Evolutionary conservation across 148 eudicot genomes (phyloP), one percentile per base, ranked within the genome.

Genomic region (Vaccinium corymbosum): DNA sequence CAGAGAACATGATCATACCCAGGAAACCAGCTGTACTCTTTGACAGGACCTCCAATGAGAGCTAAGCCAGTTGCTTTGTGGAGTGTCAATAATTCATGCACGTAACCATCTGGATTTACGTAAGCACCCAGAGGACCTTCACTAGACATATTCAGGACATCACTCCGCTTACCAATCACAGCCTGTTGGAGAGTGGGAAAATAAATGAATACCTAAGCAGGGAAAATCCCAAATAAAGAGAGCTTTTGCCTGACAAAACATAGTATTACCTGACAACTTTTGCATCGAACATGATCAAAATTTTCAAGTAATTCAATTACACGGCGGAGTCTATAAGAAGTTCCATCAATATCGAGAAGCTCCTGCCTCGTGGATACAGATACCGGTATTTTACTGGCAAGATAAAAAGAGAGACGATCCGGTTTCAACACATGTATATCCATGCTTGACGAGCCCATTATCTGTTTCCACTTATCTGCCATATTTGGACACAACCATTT

Each of bases 121-220:
- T 94, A 97, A 76, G 99, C 97, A 86, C 98, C 95, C 83, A 94
- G 92, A 84, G 99, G 98, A 73, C 99, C 98, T 68, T 94, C 99
- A 78, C 86, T 91, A 80, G 99, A 94, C 98, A 93, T 94, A 86
- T 92, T 95, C 90, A 94, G 84, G 95, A 95, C 91, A 91, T 95
- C 93, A 85, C 95, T 93, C 87, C 95, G 88, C 83, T 84, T 92
- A 70, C 94, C 98, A 82, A 95, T 86, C 64, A 87, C 78, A 70
- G 92, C 86, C 98, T 94, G 84, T 70, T 74, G 64, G 13, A 81
- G 49, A 49, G 64, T 46, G 46, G 42, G 59, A 61, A 78, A n/a
- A 12, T 19, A 75, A 46, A 13, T 59, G 22, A 81, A 74, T 32
- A 50, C 82, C 80, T 46, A 51, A 3, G 22, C 27, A 56, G 38